These are phyloP conservation scores for Canavalia gladiata DNA, from an alignment of 306 rosid species.

Conservation along the genomic window DNA sequence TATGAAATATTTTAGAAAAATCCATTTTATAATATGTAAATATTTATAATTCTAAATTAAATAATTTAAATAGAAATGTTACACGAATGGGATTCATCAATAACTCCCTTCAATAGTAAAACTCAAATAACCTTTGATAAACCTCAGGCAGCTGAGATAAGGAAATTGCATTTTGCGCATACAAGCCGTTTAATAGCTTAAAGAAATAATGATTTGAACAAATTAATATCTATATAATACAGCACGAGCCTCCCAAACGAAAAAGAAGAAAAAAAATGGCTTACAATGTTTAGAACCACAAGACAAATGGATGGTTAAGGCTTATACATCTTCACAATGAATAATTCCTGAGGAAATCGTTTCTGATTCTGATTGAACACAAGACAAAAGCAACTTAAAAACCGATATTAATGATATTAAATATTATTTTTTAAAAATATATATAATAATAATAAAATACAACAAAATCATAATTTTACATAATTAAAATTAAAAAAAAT, in stretches of 20 bases:
- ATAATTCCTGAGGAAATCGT: constrained; percentile 80
- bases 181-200: constrained; percentile 8
- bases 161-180: background rate
- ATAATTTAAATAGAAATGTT: background rate
- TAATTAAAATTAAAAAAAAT: too few relatives aligned
- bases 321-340: constrained; percentile 90
- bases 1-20: too few relatives aligned
- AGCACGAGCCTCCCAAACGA: constrained; percentile 28
- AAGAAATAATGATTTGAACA: background rate
- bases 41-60: too few relatives aligned
- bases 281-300: background rate
- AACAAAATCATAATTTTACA: too few relatives aligned
- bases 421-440: too few relatives aligned
- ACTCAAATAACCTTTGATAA: background rate
- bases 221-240: background rate
- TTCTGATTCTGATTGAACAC: constrained; percentile 76
- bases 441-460: too few relatives aligned
- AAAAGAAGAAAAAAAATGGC: background rate
- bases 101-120: background rate
- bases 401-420: too few relatives aligned
- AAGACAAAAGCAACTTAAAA: background rate
- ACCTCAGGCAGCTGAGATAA: background rate
- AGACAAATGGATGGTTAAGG: constrained; percentile 66
- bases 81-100: background rate
- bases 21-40: too few relatives aligned